Evolutionary conservation across 768 basidiomycete species (phyloP), one percentile per base, ranked within the genome.

Genomic region (Termitomyces sp.): DNA sequence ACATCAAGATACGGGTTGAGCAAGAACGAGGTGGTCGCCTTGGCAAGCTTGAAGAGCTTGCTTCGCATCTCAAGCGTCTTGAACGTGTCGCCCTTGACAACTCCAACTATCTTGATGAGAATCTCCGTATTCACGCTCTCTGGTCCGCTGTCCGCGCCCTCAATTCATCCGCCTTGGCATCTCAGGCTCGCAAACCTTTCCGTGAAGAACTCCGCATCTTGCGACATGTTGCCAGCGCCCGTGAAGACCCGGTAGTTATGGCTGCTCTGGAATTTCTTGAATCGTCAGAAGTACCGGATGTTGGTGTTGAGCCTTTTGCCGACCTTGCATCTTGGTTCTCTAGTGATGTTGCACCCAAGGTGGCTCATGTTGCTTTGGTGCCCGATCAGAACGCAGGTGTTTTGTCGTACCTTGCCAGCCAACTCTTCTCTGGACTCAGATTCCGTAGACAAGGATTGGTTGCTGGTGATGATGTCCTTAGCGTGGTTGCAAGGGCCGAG

Each of bases 21-120:
- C 86, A 94, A 70, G 97, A 99, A 74, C 94, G 97, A 48, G 94
- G 94, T 16, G 95, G 95, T 13, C 90, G 97, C 58, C 83, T 99
- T 11, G 91, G 94, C 49, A 97, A 95, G 74, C 87, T 99, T 38
- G 94, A 96, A 69, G 92, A 96, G 72, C 88, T 99, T 51, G 89
- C 94, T 11, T 86, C 91, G 6, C 89, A 90, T 51, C 78, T 98
- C 66, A 96, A 97, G 74, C 89, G 92, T 63, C 86, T 99, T 35
- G 94, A 97, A 73, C 87, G 91, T 61, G 81, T 97, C 61, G 90
- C 95, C 0, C 82, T 96, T 35, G 95, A 96, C 75, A 98, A 98
- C 75, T 91, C 91, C 3, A 77, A 81, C 18, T 91, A 92, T 66
- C 88, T 98, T 57, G 94, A 96, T 70, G 95, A 97, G 74, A 98